Percentiles rank a stretch among this genome's conserved stretches.
phyloP scores from a whole-genome alignment of 371 early-diverging fungal genomes.

The Mucor circinelloides region DNA sequence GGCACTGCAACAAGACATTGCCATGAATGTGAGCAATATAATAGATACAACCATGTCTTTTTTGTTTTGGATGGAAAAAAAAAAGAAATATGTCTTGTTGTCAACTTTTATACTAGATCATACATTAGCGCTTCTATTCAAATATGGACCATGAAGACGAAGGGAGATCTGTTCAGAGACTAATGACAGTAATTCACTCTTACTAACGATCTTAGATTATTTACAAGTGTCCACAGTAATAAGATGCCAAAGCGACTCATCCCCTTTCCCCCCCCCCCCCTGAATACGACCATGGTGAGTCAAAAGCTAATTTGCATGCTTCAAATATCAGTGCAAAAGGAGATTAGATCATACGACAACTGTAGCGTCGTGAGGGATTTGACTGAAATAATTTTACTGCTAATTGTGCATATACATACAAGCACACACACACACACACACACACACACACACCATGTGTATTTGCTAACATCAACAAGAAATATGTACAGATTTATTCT shows the following conservation, averaged over 20 bases:
- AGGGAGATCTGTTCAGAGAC: not conserved
- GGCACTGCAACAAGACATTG: not conserved
- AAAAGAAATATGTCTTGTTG: not conserved
- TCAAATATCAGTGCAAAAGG: no score
- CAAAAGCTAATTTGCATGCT: not conserved
- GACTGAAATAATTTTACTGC: not conserved
- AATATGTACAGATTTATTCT: conserved; percentile 3
- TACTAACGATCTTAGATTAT: not conserved
- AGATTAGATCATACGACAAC: not conserved
- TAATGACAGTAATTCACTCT: not conserved
- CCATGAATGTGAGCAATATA: no score
- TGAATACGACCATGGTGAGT: not conserved
- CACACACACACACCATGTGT: not conserved
- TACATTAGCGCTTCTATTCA: not conserved
- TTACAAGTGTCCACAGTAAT: not conserved
- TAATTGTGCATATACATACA: not conserved
- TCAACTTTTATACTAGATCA: not conserved
- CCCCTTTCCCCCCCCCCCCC: no score
- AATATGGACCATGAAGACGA: not conserved
- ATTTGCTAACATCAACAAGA: not conserved
- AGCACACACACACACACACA: not conserved
- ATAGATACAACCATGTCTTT: not conserved
- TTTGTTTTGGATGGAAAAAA: not conserved
- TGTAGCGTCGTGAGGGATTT: not conserved
- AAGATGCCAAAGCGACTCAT: not conserved